Base-by-base conservation (phyloP, 73 alveolate genomes). In the Tetrahymena thermophila region DNA sequence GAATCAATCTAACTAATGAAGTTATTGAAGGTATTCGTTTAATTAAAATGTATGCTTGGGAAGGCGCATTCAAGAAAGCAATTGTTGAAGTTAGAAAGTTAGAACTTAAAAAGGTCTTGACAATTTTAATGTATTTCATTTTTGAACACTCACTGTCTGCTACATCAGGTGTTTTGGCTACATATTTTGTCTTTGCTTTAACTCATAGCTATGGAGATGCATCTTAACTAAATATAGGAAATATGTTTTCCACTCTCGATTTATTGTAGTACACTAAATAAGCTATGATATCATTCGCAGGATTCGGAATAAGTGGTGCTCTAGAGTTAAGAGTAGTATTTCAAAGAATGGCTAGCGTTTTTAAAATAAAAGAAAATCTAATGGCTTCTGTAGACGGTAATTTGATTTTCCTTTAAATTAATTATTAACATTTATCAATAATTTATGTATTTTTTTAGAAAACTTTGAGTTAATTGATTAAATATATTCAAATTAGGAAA, bases 11-110 rank as follows among this genome's bases (percentile, higher is more conserved):
- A 7, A 94, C 96, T n/a, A 94, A 94, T 35, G 89, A 94, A 94
- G 85, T 94, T 10, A 42, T 94, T n/a, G 94, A 94, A 83, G 96
- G 96, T n/a, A 94, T 94, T 11, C 85, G 96, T 40, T 57, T 94
- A 94, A 94, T 94, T 71, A 94, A 94, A n/a, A 94, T 94, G 96
- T 83, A 94, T 35, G 96, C 96, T 19, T 94, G 96, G 96, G 94
- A 56, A 57, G 38, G 93, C 2, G 94, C 94, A 11, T 56, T 94
- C 71, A 56, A 19, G 93, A 56, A 71, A 28, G 93, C 57, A 84
- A 71, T 94, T 2, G 1, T 23, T 0, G 35, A 42, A 15, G 42
- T 94, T n/a, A 94, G 96, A 42, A n/a, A 94, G 35, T 9, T 35
- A 55, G 96, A 94, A 58, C 56, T 34, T 44, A n/a, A 55, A 35